These are phyloP conservation scores for Helotiales sp. DNA, from an alignment of 2,329 filamentous ascomycete species.

Conservation along the genomic window DNA sequence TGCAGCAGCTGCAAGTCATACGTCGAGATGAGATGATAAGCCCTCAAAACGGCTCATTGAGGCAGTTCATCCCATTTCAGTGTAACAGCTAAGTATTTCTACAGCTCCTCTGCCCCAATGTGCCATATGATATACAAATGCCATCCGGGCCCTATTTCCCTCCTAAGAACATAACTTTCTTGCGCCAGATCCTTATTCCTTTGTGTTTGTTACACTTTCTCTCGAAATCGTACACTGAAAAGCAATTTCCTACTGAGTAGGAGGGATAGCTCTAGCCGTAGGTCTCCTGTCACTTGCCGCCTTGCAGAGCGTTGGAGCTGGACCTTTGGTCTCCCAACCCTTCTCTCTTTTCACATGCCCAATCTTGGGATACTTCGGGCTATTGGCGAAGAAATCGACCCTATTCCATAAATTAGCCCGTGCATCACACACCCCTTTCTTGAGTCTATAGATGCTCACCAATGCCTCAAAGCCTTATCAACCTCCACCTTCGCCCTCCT, in stretches of 20 bases:
- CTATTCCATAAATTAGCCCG: slow-evolving; percentile 36
- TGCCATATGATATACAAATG: too few relatives aligned
- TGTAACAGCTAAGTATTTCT: too few relatives aligned
- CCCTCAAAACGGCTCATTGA: too few relatives aligned
- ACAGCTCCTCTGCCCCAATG: too few relatives aligned
- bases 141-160: too few relatives aligned
- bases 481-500: slow-evolving; percentile 65
- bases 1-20: too few relatives aligned
- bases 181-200: too few relatives aligned
- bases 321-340: slow-evolving; percentile 59
- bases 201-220: neutral
- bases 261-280: slow-evolving; percentile 44
- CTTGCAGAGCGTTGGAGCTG: slow-evolving; percentile 60
- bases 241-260: slow-evolving; percentile 16
- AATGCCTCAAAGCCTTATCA: slow-evolving; percentile 69
- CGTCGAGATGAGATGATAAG: too few relatives aligned
- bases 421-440: neutral
- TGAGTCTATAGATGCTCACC: slow-evolving; percentile 5
- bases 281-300: slow-evolving; percentile 60
- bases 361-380: slow-evolving; percentile 78
- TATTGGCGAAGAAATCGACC: slow-evolving; percentile 79
- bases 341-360: slow-evolving; percentile 68
- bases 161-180: too few relatives aligned
- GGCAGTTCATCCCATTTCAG: too few relatives aligned
- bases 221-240: neutral